Evolutionary conservation across 2,329 filamentous ascomycete species (phyloP).

Genomic region (Penicillium sp.): DNA sequence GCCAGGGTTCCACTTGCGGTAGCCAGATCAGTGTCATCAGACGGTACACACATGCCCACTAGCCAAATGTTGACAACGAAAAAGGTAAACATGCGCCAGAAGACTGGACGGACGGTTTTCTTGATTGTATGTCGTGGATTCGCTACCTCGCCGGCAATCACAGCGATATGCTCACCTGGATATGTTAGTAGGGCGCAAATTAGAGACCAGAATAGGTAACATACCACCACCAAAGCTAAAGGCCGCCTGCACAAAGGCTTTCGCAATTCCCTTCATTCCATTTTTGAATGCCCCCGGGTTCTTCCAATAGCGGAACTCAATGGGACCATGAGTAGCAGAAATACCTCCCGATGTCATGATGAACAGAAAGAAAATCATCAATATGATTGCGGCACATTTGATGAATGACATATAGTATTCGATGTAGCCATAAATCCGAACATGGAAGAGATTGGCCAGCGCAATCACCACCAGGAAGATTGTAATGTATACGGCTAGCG

Average conservation of each 20-base stretch:
- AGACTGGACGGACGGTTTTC: slow-evolving; percentile 32
- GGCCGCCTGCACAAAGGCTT: slow-evolving; percentile 36
- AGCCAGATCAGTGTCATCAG: slow-evolving; percentile 26
- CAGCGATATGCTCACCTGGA: slow-evolving; percentile 32
- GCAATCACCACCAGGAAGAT: slow-evolving; percentile 32
- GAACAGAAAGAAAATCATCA: slow-evolving; percentile 37
- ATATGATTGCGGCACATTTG: slow-evolving; percentile 31
- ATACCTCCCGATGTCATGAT: slow-evolving; percentile 39
- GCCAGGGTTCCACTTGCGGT: slow-evolving; percentile 31
- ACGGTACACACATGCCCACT: slow-evolving; percentile 37
- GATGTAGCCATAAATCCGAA: slow-evolving; percentile 31
- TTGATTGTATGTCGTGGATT: slow-evolving; percentile 32
- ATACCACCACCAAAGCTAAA: slow-evolving; percentile 34
- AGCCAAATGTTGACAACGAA: slow-evolving; percentile 39
- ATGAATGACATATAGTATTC: slow-evolving; percentile 35
- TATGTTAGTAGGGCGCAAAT: background rate
- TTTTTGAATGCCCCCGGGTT: slow-evolving; percentile 30
- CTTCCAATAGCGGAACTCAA: slow-evolving; percentile 30
- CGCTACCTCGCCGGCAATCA: slow-evolving; percentile 34
- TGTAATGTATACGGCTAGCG: slow-evolving; percentile 35
- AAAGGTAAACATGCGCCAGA: slow-evolving; percentile 38
- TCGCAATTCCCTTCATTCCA: slow-evolving; percentile 36
- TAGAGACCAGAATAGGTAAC: background rate
- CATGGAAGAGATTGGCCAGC: slow-evolving; percentile 28
- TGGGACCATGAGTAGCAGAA: slow-evolving; percentile 30